These are phyloP conservation scores for Fusarium drepaniforme DNA, from an alignment of 2,329 filamentous ascomycete species.

Conservation along the genomic window DNA sequence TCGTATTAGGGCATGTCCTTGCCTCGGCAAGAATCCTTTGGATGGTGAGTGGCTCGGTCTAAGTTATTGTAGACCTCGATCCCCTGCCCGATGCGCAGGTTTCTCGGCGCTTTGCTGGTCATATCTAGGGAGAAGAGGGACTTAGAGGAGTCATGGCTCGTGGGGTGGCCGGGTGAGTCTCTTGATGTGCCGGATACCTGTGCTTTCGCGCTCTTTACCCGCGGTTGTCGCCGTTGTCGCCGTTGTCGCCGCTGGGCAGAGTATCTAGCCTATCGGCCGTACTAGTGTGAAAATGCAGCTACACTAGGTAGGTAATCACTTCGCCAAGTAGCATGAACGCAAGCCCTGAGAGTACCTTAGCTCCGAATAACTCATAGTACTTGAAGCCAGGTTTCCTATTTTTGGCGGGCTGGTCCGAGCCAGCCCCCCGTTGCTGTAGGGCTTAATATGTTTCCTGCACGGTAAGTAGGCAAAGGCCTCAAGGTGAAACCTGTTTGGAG, in stretches of 20 bases:
- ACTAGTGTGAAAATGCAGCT: not conserved
- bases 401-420: not conserved
- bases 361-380: not conserved
- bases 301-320: not conserved
- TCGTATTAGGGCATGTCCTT: slow-evolving; percentile 4
- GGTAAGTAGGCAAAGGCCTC: not conserved
- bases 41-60: not conserved
- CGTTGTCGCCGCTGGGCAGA: not conserved
- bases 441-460: slow-evolving; percentile 3
- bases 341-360: not conserved
- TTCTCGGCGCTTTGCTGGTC: not conserved
- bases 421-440: not conserved
- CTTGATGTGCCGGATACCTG: not conserved
- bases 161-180: not conserved
- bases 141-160: not conserved
- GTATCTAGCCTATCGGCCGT: not conserved
- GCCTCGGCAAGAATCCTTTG: slow-evolving; percentile 5
- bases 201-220: slow-evolving; percentile 3
- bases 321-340: not conserved
- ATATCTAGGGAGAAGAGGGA: not conserved
- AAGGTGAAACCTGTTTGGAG: slow-evolving; percentile 2
- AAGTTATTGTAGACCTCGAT: not conserved
- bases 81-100: not conserved
- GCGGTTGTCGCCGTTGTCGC: slow-evolving; percentile 10
- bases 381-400: not conserved